Conservation (phyloP, 163 green algal species). For the Chlorella variabilis region DNA sequence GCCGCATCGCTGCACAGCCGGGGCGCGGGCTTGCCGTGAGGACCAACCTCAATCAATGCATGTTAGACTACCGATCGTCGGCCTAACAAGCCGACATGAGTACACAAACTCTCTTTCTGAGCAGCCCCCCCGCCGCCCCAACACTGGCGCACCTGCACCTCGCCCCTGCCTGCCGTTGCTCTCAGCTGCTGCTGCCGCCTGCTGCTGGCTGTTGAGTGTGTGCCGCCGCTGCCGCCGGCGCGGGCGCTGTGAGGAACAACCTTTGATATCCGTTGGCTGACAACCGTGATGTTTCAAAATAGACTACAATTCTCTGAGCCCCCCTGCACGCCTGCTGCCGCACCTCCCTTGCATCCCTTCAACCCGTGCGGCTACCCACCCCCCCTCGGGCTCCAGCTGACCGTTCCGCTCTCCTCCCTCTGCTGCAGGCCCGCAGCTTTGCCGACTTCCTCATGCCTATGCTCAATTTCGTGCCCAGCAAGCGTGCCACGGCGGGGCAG, state of each 20-base stretch:
- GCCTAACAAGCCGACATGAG: conserved; percentile 33
- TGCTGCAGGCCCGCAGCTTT: conserved; percentile 76
- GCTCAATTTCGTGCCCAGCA: conserved; percentile 88
- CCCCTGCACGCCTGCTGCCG: not conserved
- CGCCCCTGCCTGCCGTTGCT: not conserved
- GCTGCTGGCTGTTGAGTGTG: not conserved
- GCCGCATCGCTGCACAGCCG: not conserved
- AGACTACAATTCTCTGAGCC: conserved; percentile 67
- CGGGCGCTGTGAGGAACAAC: conserved; percentile 25
- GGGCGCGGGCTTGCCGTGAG: conserved; percentile 35
- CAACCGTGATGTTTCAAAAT: conserved; percentile 17
- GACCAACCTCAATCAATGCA: conserved; percentile 44
- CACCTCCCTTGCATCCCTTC: not conserved
- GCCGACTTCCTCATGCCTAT: conserved; percentile 92
- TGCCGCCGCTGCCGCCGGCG: not conserved
- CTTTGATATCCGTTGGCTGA: conserved; percentile 45
- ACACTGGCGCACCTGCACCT: not conserved
- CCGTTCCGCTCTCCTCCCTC: not conserved
- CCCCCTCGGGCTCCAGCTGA: not conserved
- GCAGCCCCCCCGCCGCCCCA: not conserved
- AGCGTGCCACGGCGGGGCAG: conserved; percentile 87
- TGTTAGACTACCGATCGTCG: conserved; percentile 57
- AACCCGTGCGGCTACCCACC: not conserved
- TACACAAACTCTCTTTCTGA: conserved; percentile 44
- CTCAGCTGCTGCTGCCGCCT: not conserved